A percentile compares a stretch with the other conserved stretches of the same genome.
These are phyloP conservation scores for Ziziphus jujuba DNA, from an alignment of 306 rosid species.

Conservation along the genomic window DNA sequence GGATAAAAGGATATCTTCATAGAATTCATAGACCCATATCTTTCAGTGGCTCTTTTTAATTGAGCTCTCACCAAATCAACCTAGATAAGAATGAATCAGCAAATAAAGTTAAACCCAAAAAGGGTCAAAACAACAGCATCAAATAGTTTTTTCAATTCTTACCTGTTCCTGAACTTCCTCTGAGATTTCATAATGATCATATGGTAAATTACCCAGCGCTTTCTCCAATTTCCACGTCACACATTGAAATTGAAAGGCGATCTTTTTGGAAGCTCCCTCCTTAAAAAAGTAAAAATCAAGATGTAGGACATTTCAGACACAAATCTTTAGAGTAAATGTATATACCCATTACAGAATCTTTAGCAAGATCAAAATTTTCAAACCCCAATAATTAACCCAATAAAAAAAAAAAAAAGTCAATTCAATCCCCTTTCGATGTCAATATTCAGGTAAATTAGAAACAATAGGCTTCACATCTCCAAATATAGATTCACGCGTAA, in stretches of 20 bases:
- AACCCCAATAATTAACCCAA: slow-evolving; percentile 19
- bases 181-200: slow-evolving; percentile 66
- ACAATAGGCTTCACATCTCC: too few species aligned
- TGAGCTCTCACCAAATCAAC: slow-evolving; percentile 92
- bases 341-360: slow-evolving; percentile 35
- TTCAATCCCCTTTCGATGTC: slow-evolving; percentile 17
- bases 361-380: slow-evolving; percentile 27
- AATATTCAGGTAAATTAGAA: not conserved
- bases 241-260: slow-evolving; percentile 70
- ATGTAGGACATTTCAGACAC: slow-evolving; percentile 55
- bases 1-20: slow-evolving; percentile 41
- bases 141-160: slow-evolving; percentile 1
- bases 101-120: slow-evolving; percentile 6
- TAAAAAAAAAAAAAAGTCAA: slow-evolving; percentile 20
- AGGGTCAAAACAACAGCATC: slow-evolving; percentile 5
- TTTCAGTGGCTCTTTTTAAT: slow-evolving; percentile 76
- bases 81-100: slow-evolving; percentile 33
- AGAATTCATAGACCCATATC: slow-evolving; percentile 60
- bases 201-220: slow-evolving; percentile 63
- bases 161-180: slow-evolving; percentile 99
- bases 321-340: slow-evolving; percentile 27
- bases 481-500: too few species aligned
- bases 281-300: slow-evolving; percentile 63
- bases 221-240: slow-evolving; percentile 92
- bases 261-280: slow-evolving; percentile 75